Base-by-base conservation (phyloP, 495 filamentous ascomycete genomes). In the Platismatia glauca region DNA sequence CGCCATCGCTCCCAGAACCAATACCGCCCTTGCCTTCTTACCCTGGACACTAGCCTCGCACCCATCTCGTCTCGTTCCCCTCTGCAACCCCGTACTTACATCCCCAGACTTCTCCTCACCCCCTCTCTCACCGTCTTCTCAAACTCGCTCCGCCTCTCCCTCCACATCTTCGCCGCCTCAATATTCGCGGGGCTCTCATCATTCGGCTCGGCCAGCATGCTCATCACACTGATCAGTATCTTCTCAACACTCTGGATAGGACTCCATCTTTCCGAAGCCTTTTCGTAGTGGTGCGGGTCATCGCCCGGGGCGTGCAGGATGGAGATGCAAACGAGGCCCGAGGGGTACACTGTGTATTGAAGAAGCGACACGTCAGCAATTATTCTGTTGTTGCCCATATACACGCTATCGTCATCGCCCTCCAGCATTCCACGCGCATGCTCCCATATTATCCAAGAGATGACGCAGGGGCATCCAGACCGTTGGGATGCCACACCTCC, bases 241-340 rank as follows among this genome's bases (percentile, higher is more conserved):
- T 97, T 97, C 81, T 97, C 95, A 66, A 97, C 91, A 62, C 86
- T 90, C 77, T 97, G 94, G 52, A 99, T 96, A 48, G 94, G 94
- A 48, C 85, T 88, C 94, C 94, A 99, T 56, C 94, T 82, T 79
- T 99, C 94, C 24, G 85, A 88, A 29, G 95, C 95, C 68, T 93
- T 89, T 76, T 99, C 94, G 79, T 99, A 99, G 74, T 97, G 95
- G 74, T 95, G 95, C 65, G 94, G 92, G 75, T 99, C 94, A 72
- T 99, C 95, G 66, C 91, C 92, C n/a, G 94, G 94, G 7, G 95
- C 87, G 76, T 99, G 94, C 13, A 99, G 85, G 78, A 99, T 99
- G 18, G 89, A 94, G 64, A 99, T 99, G 76, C 94, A 99, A 63
- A 99, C 94, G 24, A 87, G 78, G 63, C 94, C 94, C 71, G 85